Evolutionary conservation across 176 grass and related monocot genomes (phyloP), one percentile per base, ranked within the genome.

Genomic region (Zea mays): DNA sequence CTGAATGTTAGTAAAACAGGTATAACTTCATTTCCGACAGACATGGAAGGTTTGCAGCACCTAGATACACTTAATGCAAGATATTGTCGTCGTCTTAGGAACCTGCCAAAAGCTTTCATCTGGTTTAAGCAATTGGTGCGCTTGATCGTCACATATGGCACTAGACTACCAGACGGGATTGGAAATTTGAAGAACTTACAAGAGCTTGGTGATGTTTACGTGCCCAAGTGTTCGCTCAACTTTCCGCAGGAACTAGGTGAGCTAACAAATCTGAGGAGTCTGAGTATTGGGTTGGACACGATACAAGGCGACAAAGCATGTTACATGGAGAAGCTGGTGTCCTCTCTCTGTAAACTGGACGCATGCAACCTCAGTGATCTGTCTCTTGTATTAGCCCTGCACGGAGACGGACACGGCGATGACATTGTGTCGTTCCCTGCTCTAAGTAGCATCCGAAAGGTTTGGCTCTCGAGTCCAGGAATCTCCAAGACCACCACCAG

Each of bases 181-280:
- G 56, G 43, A 3, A 63, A 62, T 10, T 19, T 81, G 43, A 6
- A 62, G 3, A 50, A 13, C 34, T 51, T 81, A 7, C 79, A 72
- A 48, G 79, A 49, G 34, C 55, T 81, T 33, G 17, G 7, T 5
- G n/a, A 10, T 0, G 20, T 72, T 10, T 0, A 1, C 20, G 55
- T 14, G 10, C 50, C 6, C 4, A 27, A 19, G 3, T 41, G 40
- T 7, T 44, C 73, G 0, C 11, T 63, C 17, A 63, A 72, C 27
- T 71, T 40, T 50, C 17, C 51, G 6, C 48, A 81, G 40, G 79
- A 41, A 68, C 79, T 81, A 5, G 79, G 57, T 10, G 57, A 72
- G 21, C 67, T 81, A 5, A 62, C 8, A 50, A 45, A 72, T 39
- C 34, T 81, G 17, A 72, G 56, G 34, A 14, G 21, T 10, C 44